Percentiles rank a stretch among this genome's conserved stretches.
These are phyloP conservation scores for Bipolaris victoriae DNA, from an alignment of 2,329 filamentous ascomycete genomes.

Conservation along the genomic window DNA sequence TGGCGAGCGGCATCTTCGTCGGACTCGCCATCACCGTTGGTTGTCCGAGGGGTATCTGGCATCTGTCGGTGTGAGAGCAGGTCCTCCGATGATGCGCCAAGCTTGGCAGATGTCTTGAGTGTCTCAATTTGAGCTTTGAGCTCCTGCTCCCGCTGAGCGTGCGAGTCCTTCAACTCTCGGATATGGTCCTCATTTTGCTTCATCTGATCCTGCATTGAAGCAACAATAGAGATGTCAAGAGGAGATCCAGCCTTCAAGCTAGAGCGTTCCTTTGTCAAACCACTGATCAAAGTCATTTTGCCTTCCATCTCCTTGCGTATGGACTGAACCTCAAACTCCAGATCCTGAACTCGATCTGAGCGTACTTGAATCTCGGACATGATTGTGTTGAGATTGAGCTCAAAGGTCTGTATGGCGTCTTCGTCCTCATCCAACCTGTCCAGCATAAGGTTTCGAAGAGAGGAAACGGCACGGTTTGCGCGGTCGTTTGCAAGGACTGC, in stretches of 20 bases:
- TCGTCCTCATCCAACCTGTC: conserved; percentile 84
- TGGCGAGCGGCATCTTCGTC: conserved; percentile 53
- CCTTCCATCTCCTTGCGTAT: conserved; percentile 96
- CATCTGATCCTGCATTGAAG: conserved; percentile 84
- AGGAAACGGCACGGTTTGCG: conserved; percentile 87
- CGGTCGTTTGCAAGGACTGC: conserved; percentile 86
- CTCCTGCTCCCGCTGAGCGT: conserved; percentile 76
- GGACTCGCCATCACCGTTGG: conserved; percentile 10
- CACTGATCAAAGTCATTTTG: conserved; percentile 95
- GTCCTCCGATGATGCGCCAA: conserved; percentile 23
- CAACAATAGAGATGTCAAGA: conserved; percentile 89
- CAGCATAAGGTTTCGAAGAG: conserved; percentile 83
- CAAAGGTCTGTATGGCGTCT: conserved; percentile 89
- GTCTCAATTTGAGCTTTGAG: conserved; percentile 73
- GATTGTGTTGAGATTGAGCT: conserved; percentile 86
- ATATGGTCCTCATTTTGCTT: conserved; percentile 84
- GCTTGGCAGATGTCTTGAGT: conserved; percentile 63
- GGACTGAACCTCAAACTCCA: conserved; percentile 82
- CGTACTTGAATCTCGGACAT: conserved; percentile 89
- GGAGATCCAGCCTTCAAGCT: conserved; percentile 81
- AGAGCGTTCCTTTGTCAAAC: conserved; percentile 88
- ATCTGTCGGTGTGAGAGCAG: conserved; percentile 24
- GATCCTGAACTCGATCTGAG: conserved; percentile 85
- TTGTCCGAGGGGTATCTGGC: conserved; percentile 12
- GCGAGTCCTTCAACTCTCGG: conserved; percentile 71